These are phyloP conservation scores for Aeminium ludgeri DNA, from an alignment of 495 filamentous ascomycete species.

Conservation along the genomic window DNA sequence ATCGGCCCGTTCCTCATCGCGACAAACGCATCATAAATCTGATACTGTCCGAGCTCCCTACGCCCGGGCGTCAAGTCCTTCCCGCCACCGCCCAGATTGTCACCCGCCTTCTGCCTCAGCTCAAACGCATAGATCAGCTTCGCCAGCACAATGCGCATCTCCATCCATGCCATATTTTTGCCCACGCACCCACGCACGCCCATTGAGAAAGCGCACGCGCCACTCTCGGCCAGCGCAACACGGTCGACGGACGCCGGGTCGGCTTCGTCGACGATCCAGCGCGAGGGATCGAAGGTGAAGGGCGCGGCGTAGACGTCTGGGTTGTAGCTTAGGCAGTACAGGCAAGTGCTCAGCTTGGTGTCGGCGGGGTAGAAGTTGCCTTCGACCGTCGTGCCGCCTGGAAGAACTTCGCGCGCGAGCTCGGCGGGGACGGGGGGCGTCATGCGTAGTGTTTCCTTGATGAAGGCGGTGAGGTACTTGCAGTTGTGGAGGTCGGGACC, in stretches of 20 bases:
- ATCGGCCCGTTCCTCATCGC: neutral
- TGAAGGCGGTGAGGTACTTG: conserved; percentile 20
- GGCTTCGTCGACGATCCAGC: conserved; percentile 2
- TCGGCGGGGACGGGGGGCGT: conserved; percentile 12
- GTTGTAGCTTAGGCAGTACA: neutral
- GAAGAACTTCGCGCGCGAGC: conserved; percentile 16
- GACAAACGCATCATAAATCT: neutral
- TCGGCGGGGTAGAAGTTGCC: conserved; percentile 1
- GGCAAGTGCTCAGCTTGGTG: neutral
- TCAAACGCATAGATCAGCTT: neutral
- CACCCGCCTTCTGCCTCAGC: neutral
- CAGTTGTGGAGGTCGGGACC: conserved; percentile 21
- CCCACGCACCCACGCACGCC: neutral
- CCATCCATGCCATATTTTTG: conserved; percentile 2
- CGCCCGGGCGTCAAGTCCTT: neutral
- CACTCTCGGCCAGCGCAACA: neutral
- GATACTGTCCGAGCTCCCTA: neutral
- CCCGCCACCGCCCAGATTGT: neutral
- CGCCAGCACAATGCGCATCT: neutral
- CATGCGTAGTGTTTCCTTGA: conserved; percentile 23
- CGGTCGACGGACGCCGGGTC: neutral
- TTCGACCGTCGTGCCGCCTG: neutral
- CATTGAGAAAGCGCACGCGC: neutral
- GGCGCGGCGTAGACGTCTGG: neutral
- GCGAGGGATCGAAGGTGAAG: neutral